Evolutionary conservation across 306 rosid genomes (phyloP), one percentile per base, ranked within the genome.

Genomic region (Ormosia emarginata): DNA sequence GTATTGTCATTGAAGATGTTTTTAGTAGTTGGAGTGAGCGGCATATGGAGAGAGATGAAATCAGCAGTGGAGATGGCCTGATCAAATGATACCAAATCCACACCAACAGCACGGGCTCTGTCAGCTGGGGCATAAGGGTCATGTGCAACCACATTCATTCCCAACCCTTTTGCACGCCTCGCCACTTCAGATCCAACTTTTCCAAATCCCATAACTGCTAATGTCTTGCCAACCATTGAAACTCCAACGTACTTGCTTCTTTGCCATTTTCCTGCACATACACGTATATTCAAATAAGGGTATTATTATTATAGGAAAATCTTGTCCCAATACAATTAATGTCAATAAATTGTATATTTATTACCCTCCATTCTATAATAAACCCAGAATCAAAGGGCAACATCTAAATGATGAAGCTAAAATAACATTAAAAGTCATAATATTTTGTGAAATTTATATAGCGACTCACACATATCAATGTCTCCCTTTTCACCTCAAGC

Each of bases 111-210:
- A 8, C 95, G 94, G 0, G 99, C 98, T 77, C 97, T 83, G 67
- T 93, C 99, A 17, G 91, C 93, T 0, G 98, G 94, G 10, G 99
- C 95, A 46, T 93, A 95, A 0, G 98, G 99, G n/a, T 95, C 99
- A 59, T 95, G 99, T 0, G 99, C 91, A 53, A 93, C 85, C 15
- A 95, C 99, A 17, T 91, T 81, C 99, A 95, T 91, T 0, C 99
- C 98, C 50, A 95, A 71, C 4, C 98, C 99, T 59, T 95, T 95
- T 2, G 98, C 98, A 15, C 98, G 89, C 77, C 98, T 90, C 0
- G 97, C 98, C 15, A 95, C 92, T 83, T 95, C 98, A 32, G 98
- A 90, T 80, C 98, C 98, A 49, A 95, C 98, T 87, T 95, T 95
- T 18, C 98, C 98, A 47, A 95, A 93, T 4, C 98, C 99, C 91